phyloP scores from a whole-genome alignment of 2,329 filamentous ascomycete genomes.

The Monosporascus sp. region DNA sequence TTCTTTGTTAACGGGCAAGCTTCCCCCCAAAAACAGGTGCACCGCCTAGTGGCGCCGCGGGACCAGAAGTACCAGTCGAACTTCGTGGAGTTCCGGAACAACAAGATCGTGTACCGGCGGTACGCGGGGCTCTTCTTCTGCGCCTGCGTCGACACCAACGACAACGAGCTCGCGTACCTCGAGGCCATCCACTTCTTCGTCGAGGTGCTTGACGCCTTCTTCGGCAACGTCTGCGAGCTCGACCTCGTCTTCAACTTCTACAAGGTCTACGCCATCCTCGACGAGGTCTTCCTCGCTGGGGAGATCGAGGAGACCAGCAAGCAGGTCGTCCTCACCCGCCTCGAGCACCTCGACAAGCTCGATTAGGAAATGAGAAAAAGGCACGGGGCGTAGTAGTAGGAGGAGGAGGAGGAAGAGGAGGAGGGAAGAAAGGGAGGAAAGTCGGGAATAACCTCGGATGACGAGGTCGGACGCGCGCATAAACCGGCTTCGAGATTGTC shows the following conservation, averaged over 20 bases:
- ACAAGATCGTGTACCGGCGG: slow-evolving; percentile 94
- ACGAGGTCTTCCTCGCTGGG: slow-evolving; percentile 95
- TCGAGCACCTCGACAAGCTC: slow-evolving; percentile 95
- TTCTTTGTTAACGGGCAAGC: too few relatives aligned
- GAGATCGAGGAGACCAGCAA: slow-evolving; percentile 99
- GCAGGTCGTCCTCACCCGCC: slow-evolving; percentile 86
- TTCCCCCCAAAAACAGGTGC: slow-evolving; percentile 54
- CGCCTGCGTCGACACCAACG: slow-evolving; percentile 97
- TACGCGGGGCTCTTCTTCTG: slow-evolving; percentile 99
- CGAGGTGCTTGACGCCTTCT: slow-evolving; percentile 96
- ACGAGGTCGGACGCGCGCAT: background rate
- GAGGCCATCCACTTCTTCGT: slow-evolving; percentile 99
- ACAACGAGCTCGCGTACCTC: slow-evolving; percentile 94
- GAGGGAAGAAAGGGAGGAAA: background rate
- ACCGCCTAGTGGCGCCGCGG: slow-evolving; percentile 93
- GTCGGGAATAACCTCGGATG: background rate
- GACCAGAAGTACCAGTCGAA: slow-evolving; percentile 99
- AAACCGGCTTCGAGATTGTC: background rate
- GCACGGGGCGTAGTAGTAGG: background rate
- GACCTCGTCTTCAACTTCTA: slow-evolving; percentile 82
- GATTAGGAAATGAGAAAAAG: slow-evolving; percentile 50
- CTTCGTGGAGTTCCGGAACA: slow-evolving; percentile 93
- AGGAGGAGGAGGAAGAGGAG: background rate
- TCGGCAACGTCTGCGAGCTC: slow-evolving; percentile 97
- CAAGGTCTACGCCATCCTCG: slow-evolving; percentile 94